Conservation (phyloP, 345 rosid genomes). For the Cardiospermum halicacabum region DNA sequence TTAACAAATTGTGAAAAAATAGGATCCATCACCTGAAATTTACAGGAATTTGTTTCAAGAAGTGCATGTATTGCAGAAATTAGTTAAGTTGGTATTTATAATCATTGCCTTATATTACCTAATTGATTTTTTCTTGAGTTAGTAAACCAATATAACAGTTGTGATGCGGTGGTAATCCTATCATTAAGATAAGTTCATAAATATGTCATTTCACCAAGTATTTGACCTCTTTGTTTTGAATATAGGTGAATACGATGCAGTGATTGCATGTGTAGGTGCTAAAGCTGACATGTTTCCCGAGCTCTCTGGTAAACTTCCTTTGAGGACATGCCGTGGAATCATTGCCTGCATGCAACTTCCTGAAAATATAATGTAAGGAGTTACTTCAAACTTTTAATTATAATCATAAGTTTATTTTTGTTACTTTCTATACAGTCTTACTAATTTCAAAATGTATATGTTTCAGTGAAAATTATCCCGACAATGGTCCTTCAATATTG, state of each 20-base stretch:
- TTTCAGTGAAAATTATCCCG: slow-evolving; percentile 64
- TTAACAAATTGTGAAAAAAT: too few species aligned
- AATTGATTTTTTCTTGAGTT: too few species aligned
- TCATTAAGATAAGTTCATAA: neutral
- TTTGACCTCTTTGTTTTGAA: neutral
- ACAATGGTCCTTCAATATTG: slow-evolving; percentile 62
- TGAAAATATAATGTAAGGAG: slow-evolving; percentile 36
- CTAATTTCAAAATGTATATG: slow-evolving; percentile 1
- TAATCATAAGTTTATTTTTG: too few species aligned
- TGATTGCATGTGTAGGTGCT: slow-evolving; percentile 79
- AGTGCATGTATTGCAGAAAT: too few species aligned
- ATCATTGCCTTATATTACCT: too few species aligned
- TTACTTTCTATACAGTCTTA: too few species aligned
- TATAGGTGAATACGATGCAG: slow-evolving; percentile 72
- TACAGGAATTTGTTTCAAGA: too few species aligned
- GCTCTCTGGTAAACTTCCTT: slow-evolving; percentile 77
- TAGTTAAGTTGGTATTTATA: too few species aligned
- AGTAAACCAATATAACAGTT: too few species aligned
- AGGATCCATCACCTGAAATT: too few species aligned
- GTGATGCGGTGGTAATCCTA: too few species aligned
- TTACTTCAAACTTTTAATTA: slow-evolving; percentile 3
- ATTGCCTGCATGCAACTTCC: slow-evolving; percentile 63
- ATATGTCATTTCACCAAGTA: neutral
- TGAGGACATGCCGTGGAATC: slow-evolving; percentile 88
- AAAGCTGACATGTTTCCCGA: slow-evolving; percentile 63